phyloP scores from a whole-genome alignment of 2,329 filamentous ascomycete species.

The Fusarium anguioides region DNA sequence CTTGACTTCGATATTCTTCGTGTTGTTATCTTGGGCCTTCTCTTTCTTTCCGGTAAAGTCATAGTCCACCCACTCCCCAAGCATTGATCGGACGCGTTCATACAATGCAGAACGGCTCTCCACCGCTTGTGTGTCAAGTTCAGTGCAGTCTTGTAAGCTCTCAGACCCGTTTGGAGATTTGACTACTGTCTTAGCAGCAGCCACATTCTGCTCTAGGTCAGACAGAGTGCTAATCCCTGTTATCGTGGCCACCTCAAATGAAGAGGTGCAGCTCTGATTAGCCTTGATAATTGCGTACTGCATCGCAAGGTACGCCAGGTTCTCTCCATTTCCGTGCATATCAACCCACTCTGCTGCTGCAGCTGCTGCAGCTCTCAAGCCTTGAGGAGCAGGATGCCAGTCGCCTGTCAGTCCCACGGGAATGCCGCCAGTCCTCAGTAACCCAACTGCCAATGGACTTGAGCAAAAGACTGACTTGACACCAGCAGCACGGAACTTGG shows the following conservation, averaged over 20 bases:
- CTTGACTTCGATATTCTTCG: too few relatives aligned
- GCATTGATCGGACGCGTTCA: neutral
- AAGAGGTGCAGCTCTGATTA: neutral
- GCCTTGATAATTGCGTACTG: conserved; percentile 2
- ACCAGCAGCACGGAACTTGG: neutral
- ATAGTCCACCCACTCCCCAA: conserved; percentile 7
- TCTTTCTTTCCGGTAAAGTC: neutral
- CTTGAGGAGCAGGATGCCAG: neutral
- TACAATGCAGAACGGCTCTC: neutral
- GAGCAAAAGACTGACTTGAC: neutral
- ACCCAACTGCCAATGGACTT: neutral
- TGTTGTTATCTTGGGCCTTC: rapidly evolving
- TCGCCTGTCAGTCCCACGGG: neutral
- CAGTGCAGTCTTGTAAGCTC: neutral
- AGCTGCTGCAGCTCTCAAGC: neutral
- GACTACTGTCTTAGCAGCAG: neutral
- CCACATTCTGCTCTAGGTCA: neutral
- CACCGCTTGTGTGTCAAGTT: neutral
- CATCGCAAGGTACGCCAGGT: neutral
- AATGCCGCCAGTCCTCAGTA: neutral
- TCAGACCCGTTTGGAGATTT: rapidly evolving
- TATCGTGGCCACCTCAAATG: neutral
- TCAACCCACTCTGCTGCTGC: conserved; percentile 5
- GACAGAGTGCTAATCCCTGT: conserved; percentile 1
- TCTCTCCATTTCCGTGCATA: neutral